phyloP scores from a whole-genome alignment of 2,329 filamentous ascomycete species.

The Rhynchosporium graminicola region DNA sequence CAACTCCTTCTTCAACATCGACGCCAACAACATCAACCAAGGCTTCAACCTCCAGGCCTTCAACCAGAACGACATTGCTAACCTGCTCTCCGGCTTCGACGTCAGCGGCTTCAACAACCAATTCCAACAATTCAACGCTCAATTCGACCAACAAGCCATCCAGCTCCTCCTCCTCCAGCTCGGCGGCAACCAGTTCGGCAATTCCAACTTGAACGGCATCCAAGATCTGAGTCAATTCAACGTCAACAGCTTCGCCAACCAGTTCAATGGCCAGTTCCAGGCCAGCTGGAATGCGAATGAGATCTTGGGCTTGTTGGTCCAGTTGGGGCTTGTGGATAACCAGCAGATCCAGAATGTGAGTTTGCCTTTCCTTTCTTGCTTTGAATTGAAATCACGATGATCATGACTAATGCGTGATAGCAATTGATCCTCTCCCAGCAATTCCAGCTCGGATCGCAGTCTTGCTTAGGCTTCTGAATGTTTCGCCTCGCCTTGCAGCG shows the following conservation, averaged over 20 bases:
- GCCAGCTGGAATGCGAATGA: slow-evolving; percentile 18
- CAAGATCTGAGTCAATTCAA: slow-evolving; percentile 16
- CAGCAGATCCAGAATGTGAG: slow-evolving; percentile 12
- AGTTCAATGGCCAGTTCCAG: slow-evolving; percentile 17
- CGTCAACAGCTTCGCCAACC: slow-evolving; percentile 17
- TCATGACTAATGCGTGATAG: no score
- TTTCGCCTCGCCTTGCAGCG: no score
- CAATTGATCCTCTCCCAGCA: no score
- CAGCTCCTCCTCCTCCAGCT: slow-evolving; percentile 16
- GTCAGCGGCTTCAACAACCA: slow-evolving; percentile 21
- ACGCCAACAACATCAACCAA: neutral
- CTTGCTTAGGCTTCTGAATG: no score
- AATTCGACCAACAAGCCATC: slow-evolving; percentile 18
- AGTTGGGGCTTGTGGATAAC: slow-evolving; percentile 16
- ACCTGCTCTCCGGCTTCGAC: slow-evolving; percentile 17
- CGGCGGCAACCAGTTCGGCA: slow-evolving; percentile 16
- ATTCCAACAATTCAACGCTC: neutral
- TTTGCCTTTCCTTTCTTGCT: neutral
- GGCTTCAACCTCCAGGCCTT: slow-evolving; percentile 19
- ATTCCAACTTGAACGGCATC: slow-evolving; percentile 20
- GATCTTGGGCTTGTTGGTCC: slow-evolving; percentile 16
- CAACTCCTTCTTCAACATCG: slow-evolving; percentile 11
- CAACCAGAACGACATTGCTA: slow-evolving; percentile 21
- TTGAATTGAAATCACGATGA: no score
- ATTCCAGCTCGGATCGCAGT: no score